These are phyloP conservation scores for Hypoxylon sp. DNA, from an alignment of 2,329 filamentous ascomycete species.

Conservation along the genomic window DNA sequence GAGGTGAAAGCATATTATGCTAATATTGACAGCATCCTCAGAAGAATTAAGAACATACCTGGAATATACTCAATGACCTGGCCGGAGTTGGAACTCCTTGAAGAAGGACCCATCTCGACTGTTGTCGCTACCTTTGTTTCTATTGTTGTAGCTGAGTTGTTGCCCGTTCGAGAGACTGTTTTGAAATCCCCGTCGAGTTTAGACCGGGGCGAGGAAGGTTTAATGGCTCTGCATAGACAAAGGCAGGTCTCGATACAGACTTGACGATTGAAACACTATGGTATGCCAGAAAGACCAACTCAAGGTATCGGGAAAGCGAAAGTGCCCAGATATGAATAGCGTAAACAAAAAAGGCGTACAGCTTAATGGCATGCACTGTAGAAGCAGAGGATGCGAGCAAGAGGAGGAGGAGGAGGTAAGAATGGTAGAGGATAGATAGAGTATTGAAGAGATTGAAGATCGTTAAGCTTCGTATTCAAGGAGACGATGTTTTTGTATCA, in stretches of 20 bases:
- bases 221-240: conserved; percentile 39
- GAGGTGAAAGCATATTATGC: conserved; percentile 29
- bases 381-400: conserved; percentile 22
- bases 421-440: conserved; percentile 14
- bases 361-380: conserved; percentile 13
- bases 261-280: conserved; percentile 6
- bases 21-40: conserved; percentile 8
- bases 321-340: conserved; percentile 22
- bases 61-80: conserved; percentile 97
- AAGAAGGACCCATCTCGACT: conserved; percentile 67
- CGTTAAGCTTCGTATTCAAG: conserved; percentile 32
- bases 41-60: conserved; percentile 69
- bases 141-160: conserved; percentile 28
- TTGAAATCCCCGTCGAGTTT: conserved; percentile 16
- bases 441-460: conserved; percentile 37
- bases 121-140: conserved; percentile 18
- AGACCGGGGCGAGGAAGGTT: conserved; percentile 34
- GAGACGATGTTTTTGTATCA: conserved; percentile 54
- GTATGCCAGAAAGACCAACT: conserved; percentile 22
- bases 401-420: conserved; percentile 13
- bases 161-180: conserved; percentile 22
- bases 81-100: conserved; percentile 75
- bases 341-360: conserved; percentile 38
- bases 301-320: conserved; percentile 15
- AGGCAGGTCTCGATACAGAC: conserved; percentile 18